A percentile compares a stretch with the other conserved stretches of the same genome.
Evolutionary conservation across 2,329 filamentous ascomycete species (phyloP).

Genomic region (Fusarium gaditjirri): DNA sequence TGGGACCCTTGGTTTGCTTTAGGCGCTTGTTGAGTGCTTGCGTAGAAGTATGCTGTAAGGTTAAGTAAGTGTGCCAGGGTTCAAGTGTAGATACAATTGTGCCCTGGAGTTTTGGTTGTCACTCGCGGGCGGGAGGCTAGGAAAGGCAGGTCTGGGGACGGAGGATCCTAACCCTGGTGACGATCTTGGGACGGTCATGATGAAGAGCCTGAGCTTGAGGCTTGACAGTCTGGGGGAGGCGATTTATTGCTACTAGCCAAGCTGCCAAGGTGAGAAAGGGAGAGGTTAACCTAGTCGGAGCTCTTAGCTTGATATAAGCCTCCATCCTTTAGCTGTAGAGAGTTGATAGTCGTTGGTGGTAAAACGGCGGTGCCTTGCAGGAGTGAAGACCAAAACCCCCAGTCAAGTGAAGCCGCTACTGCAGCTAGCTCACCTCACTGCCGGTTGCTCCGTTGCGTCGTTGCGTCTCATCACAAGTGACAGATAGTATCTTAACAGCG

Average conservation of each 20-base stretch:
- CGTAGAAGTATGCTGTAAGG: not conserved
- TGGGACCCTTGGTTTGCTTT: conserved; percentile 10
- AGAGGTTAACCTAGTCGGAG: not conserved
- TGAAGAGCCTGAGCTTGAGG: conserved; percentile 15
- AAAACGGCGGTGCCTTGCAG: conserved; percentile 36
- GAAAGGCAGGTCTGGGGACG: conserved; percentile 18
- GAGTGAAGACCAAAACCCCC: conserved; percentile 22
- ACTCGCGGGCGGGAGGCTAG: not conserved
- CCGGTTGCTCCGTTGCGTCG: conserved; percentile 28
- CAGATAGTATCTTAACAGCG: not conserved
- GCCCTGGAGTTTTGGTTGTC: conserved; percentile 5
- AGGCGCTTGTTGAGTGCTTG: conserved; percentile 15
- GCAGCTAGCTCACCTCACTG: conserved; percentile 10
- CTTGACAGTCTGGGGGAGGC: not conserved
- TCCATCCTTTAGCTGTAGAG: not conserved
- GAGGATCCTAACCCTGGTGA: conserved; percentile 22
- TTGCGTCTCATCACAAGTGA: not conserved
- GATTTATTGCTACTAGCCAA: not conserved
- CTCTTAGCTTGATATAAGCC: not conserved
- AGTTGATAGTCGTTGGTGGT: not conserved
- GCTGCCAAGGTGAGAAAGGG: not conserved
- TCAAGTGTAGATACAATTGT: not conserved
- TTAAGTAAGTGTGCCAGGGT: conserved; percentile 16
- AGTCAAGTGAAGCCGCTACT: conserved; percentile 15
- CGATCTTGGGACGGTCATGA: conserved; percentile 12